Base-by-base conservation (phyloP, 116 monocot species). In the Phalaenopsis hybrid region DNA sequence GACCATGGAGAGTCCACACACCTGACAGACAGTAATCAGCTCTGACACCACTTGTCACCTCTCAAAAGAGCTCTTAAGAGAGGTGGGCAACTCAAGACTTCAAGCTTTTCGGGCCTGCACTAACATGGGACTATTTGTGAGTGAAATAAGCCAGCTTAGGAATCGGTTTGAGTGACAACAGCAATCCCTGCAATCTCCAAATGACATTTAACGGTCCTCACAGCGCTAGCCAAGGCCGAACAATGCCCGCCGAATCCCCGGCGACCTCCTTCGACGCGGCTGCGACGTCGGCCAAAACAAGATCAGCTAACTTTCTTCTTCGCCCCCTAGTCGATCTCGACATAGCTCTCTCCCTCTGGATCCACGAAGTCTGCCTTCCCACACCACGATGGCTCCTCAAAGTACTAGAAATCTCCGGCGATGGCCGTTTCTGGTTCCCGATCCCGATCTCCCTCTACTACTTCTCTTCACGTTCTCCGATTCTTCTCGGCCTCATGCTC, bases 341-440 rank as follows among this genome's bases (percentile, higher is more conserved):
- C 81, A 67, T 86, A 17, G 58, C 87, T 33, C 16, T 91, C 3
- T 96, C 93, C 48, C 93, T 86, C 75, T 86, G 78, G 44, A 45
- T 96, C 79, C 86, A 95, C 86, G 46, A 79, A 0, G 17, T 81
- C 83, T 90, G 74, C 88, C 87, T 68, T 20, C 81, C 86, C 76
- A 25, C 87, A 49, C 92, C 94, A 10, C 96, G 88, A 9, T 67
- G 77, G 63, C 44, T 96, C 83, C 92, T 94, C 78, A 94, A 86
- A 83, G 33, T 81, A 75, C 89, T 94, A 15, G 94, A 94, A 75
- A 74, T 96, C 88, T 92, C 90, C 79, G 94, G 94, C 50, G 94
- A 96, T 82, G 96, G 94, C 76, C 89, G 88, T 51, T 59, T 91
- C 88, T 92, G 90, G 89, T 82, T 96, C 78, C 94, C 92, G 5